phyloP scores from a whole-genome alignment of 2,329 filamentous ascomycete genomes.

The Botrytis cinerea region DNA sequence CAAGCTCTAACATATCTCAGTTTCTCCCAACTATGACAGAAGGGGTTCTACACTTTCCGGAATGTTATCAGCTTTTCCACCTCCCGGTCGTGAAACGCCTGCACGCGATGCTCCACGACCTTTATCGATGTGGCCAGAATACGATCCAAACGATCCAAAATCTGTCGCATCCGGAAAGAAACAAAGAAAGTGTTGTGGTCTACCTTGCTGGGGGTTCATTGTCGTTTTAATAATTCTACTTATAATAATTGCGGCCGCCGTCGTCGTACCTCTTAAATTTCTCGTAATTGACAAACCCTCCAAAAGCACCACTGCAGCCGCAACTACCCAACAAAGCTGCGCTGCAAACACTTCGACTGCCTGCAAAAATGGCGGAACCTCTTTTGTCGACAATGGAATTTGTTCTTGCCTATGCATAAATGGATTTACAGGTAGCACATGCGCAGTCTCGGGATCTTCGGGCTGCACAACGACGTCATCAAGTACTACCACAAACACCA shows the following conservation, averaged over 20 bases:
- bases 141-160: constrained; percentile 30
- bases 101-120: constrained; percentile 44
- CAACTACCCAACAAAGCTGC: constrained; percentile 48
- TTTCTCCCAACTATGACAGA: constrained; percentile 27
- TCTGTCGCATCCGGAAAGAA: constrained; percentile 34
- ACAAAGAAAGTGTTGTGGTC: constrained; percentile 72
- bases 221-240: constrained; percentile 65
- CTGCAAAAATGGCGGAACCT: constrained; percentile 72
- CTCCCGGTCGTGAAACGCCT: constrained; percentile 55
- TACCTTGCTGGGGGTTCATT: constrained; percentile 78
- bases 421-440: constrained; percentile 73
- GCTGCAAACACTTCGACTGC: constrained; percentile 63
- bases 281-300: constrained; percentile 59
- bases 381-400: constrained; percentile 63
- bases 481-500: constrained; percentile 60
- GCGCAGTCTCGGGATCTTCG: constrained; percentile 52
- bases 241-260: constrained; percentile 73
- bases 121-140: constrained; percentile 42
- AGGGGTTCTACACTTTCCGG: constrained; percentile 50
- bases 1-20: constrained; percentile 9
- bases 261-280: constrained; percentile 74
- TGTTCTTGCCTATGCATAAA: constrained; percentile 90
- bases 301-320: constrained; percentile 26
- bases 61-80: constrained; percentile 66
- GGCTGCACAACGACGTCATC: constrained; percentile 57